Evolutionary conservation across 2,329 filamentous ascomycete genomes (phyloP), one percentile per base, ranked within the genome.

Genomic region (Fusarium oxysporum): DNA sequence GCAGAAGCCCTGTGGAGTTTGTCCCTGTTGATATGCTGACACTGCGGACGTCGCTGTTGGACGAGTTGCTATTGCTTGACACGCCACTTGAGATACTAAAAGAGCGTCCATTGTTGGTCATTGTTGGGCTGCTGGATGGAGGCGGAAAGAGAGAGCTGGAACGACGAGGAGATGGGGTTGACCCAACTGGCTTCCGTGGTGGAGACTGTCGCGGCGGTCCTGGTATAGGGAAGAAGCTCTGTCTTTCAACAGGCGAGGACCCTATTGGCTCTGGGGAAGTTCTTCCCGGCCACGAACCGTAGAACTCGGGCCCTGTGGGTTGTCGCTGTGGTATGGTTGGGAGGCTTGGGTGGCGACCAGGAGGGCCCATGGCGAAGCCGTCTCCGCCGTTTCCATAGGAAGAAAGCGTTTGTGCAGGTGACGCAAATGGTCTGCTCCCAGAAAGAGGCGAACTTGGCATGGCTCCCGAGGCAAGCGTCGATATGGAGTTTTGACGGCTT

Each of bases 1-100:
- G 79, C 8, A 82, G 64, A 12, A 76, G 72, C 5, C 79, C 81
- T 3, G 78, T 79, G 8, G 75, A 74, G 17, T 76, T 73, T 14
- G 75, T 71, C 5, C 77, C 77, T 3, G 72, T 78, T 21, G 77
- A 75, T 40, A 78, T 71, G 30, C 72, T 72, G 5, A 73, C 74
- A 17, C 76, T 80, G 12, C 65, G 70, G 23, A 63, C 67, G 43
- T 77, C 74, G 23, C 74, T 78, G 14, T 69, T 69, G 9, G 76
- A 79, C 2, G 78, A 78, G 35, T 70, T 78, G 37, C 74, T 78
- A n/a, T 74, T 74, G 17, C 58, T 72, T 21, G 78, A 78, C 4
- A 68, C 38, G 3, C 48, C 68, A 13, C 77, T 78, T 0, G 73
- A 78, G 17, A 77, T 68, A 32, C 76, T 78, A 12, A 62, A 67